These are phyloP conservation scores for Blastobotrys indianensis DNA, from an alignment of 1,139 yeast genomes.

Conservation along the genomic window DNA sequence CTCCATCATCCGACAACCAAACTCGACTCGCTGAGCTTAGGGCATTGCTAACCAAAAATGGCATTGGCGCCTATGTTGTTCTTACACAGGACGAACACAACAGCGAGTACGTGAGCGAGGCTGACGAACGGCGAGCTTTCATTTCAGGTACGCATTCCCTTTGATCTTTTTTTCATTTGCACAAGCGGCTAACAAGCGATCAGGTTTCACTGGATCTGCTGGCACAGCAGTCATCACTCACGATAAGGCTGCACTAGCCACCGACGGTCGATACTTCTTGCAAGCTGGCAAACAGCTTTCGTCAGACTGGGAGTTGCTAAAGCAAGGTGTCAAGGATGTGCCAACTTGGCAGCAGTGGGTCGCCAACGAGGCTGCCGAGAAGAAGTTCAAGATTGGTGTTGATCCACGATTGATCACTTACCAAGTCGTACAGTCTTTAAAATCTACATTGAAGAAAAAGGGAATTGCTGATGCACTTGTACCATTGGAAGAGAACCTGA, in stretches of 20 bases:
- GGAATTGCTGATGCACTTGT: constrained; percentile 47
- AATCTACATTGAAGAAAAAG: constrained; percentile 29
- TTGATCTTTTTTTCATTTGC: background rate
- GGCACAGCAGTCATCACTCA: constrained; percentile 84
- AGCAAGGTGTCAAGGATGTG: constrained; percentile 68
- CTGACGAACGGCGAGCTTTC: constrained; percentile 79
- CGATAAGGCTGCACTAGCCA: constrained; percentile 73
- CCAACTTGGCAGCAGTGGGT: constrained; percentile 91
- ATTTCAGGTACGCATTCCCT: constrained; percentile 44
- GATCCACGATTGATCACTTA: constrained; percentile 69
- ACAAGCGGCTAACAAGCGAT: background rate
- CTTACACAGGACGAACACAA: constrained; percentile 95
- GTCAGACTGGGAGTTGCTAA: constrained; percentile 72
- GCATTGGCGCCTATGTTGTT: constrained; percentile 70
- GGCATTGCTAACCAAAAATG: constrained; percentile 54
- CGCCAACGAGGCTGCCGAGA: constrained; percentile 32
- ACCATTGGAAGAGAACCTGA: constrained; percentile 61
- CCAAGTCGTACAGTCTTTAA: constrained; percentile 37
- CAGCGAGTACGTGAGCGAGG: constrained; percentile 75
- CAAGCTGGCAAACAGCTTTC: constrained; percentile 89
- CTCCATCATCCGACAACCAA: constrained; percentile 4
- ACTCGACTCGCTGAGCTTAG: constrained; percentile 52
- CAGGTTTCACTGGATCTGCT: constrained; percentile 79
- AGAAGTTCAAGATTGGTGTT: constrained; percentile 42
- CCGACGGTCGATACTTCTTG: constrained; percentile 91